Evolutionary conservation across 768 basidiomycete genomes (phyloP).

Genomic region (Russula vinacea): DNA sequence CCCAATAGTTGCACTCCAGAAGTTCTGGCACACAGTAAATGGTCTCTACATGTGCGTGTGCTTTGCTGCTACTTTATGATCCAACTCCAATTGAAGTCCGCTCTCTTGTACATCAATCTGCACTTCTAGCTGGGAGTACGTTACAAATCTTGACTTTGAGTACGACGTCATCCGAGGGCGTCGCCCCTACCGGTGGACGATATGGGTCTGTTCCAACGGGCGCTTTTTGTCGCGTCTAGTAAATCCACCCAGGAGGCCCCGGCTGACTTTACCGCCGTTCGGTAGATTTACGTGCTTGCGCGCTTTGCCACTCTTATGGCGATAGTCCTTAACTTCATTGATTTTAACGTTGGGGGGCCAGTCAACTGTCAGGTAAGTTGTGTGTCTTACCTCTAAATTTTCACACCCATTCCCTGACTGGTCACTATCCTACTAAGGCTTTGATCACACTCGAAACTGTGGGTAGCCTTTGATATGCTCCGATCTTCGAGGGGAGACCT

Average conservation of each 20-base stretch:
- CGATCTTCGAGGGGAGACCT: no score
- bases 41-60: constrained; percentile 3
- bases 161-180: not conserved
- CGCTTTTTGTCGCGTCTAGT: not conserved
- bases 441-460: no score
- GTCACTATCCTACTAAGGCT: no score
- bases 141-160: not conserved
- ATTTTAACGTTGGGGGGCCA: not conserved
- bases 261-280: not conserved
- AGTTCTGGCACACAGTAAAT: not conserved
- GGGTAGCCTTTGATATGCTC: no score
- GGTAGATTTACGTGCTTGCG: constrained; percentile 1
- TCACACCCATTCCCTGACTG: no score
- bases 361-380: not conserved
- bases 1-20: not conserved
- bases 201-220: constrained; percentile 6
- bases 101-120: not conserved
- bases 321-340: not conserved
- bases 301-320: not conserved
- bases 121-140: constrained; percentile 3
- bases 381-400: not conserved
- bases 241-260: not conserved
- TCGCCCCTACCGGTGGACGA: constrained; percentile 17
- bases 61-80: not conserved
- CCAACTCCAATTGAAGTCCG: no score